Percentiles rank a stretch among this genome's conserved stretches.
Evolutionary conservation across 148 eudicot species (phyloP).

Genomic region (Tetragonia tetragonoides): DNA sequence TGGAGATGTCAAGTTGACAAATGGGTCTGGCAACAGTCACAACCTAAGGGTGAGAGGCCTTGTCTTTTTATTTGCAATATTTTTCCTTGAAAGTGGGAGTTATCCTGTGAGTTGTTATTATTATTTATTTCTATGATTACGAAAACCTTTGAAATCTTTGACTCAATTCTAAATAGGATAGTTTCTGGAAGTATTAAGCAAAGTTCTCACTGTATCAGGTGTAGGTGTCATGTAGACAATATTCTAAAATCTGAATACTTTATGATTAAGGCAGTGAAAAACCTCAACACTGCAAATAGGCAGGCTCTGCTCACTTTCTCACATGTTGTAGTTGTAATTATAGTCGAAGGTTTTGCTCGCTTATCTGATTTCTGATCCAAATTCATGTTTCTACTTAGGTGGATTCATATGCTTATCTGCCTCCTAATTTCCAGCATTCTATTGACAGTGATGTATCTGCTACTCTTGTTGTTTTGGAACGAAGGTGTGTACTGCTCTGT

Average conservation of each 20-base stretch:
- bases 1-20: conserved; percentile 58
- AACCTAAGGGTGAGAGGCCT: conserved; percentile 47
- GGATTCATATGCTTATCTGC: conserved; percentile 89
- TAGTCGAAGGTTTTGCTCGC: not conserved
- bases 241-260: too few species aligned
- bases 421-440: conserved; percentile 65
- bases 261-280: too few species aligned
- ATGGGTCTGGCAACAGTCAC: conserved; percentile 45
- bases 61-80: not conserved
- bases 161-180: not conserved
- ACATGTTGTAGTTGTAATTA: too few species aligned
- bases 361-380: conserved; percentile 10
- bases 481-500: conserved; percentile 52
- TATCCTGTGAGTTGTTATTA: not conserved
- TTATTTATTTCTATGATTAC: not conserved
- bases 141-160: not conserved
- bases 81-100: not conserved
- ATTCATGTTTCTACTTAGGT: conserved; percentile 51
- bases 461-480: conserved; percentile 79
- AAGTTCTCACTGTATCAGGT: not conserved
- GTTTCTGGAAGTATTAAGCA: not conserved
- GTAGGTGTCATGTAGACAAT: not conserved
- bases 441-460: conserved; percentile 51
- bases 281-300: too few species aligned
- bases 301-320: not conserved